Evolutionary conservation across 768 basidiomycete genomes (phyloP).

Genomic region (Amanita rubescens): DNA sequence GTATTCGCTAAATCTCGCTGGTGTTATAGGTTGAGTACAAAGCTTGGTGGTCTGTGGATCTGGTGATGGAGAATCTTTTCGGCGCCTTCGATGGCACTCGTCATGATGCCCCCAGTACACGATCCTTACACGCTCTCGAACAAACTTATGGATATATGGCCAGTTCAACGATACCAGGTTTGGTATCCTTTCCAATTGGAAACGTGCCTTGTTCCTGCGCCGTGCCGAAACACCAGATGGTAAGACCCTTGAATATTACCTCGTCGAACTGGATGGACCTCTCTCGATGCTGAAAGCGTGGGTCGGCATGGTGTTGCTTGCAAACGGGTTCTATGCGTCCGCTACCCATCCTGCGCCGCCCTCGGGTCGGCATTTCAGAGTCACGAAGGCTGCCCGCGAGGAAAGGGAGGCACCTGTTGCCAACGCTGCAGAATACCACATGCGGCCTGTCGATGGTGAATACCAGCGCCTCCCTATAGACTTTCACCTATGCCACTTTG

Average conservation of each 20-base stretch:
- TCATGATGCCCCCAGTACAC: neutral
- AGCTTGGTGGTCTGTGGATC: conserved; percentile 10
- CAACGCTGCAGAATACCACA: conserved; percentile 1
- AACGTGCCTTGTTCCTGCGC: conserved; percentile 9
- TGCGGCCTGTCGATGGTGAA: neutral
- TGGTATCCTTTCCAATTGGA: conserved; percentile 14
- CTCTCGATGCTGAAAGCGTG: conserved; percentile 15
- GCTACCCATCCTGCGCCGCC: conserved; percentile 1
- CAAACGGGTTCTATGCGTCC: conserved; percentile 11
- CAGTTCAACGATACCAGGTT: conserved; percentile 12
- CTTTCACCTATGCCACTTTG: conserved; percentile 12
- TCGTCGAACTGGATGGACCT: neutral
- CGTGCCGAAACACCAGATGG: conserved; percentile 8
- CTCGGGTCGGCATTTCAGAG: neutral
- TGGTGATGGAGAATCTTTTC: conserved; percentile 5
- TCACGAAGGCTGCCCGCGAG: neutral
- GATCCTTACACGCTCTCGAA: conserved; percentile 9
- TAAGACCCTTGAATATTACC: conserved; percentile 10
- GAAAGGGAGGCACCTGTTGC: conserved; percentile 4
- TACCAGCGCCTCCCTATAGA: conserved; percentile 9
- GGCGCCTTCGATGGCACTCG: neutral
- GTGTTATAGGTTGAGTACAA: conserved; percentile 13
- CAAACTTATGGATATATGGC: conserved; percentile 15
- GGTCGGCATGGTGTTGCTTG: conserved; percentile 16
- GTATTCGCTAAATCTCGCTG: conserved; percentile 1